Base-by-base conservation (phyloP, 768 basidiomycete species). In the Tylopilus balloui region DNA sequence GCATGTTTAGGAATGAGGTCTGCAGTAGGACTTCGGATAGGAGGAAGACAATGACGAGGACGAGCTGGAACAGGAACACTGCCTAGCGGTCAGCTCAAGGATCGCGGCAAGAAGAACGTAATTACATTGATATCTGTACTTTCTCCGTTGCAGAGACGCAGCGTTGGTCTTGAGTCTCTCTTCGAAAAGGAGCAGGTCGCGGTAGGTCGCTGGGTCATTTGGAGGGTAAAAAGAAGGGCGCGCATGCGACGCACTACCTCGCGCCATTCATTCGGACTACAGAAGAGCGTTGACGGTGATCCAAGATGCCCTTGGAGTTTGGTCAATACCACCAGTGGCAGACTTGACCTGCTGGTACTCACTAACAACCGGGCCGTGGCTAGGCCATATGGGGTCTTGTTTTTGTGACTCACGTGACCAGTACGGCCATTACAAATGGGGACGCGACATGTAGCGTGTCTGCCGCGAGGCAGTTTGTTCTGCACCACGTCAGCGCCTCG, bases 141-240 rank as follows among this genome's bases (percentile, higher is more conserved):
- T 93, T 48, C 91, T 74, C 24, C 79, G 77, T 59, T 87, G 85
- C 14, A 94, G 73, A 52, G 76, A 79, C n/a, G 85, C 79, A 6
- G 91, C 92, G 62, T 88, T 97, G 17, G 88, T 86, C 72, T 96
- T 96, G 50, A 99, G 80, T n/a, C 95, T 78, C 64, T 97, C 94
- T 70, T 99, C 95, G 52, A 98, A 97, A 38, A 92, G 72, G 20
- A 97, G 77, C 13, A 99, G 72, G 65, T 99, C 95, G 38, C 87
- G 75, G 67, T 87, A 91, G 2, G 92, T 93, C 12, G 85, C 76
- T 43, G 75, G 75, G 66, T 94, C 92, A 59, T 81, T 81, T 31
- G 84, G 71, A 0, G 91, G 88, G 53, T 75, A 64, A 61, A 74
- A 83, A 1, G 76, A 69, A 29, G 63, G 59, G 34, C 62, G 65